Evolutionary conservation across 495 filamentous ascomycete species (phyloP), one percentile per base, ranked within the genome.

Genomic region (Penicillium desertorum): DNA sequence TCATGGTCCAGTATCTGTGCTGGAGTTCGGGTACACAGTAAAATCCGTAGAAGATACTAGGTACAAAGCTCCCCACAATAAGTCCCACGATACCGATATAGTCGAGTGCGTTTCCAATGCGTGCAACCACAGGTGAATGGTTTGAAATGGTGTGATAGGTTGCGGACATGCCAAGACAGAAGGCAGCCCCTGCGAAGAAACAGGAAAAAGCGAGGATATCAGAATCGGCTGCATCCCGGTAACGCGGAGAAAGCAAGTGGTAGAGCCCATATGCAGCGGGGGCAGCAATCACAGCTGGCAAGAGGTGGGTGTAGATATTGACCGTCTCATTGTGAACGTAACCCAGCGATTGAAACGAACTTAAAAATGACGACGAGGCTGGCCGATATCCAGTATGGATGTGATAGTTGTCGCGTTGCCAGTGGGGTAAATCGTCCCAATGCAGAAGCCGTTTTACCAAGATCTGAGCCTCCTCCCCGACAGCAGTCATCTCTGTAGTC

Each of bases 311-410:
- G 73, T 92, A 96, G 66, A 96, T 93, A 71, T 98, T 98, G 58
- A 98, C 88, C n/a, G 83, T 85, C 71, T 98, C 91, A 73, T 96
- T 98, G 76, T 98, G 90, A n/a, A 92, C 61, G 70, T 91, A 90
- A 46, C 78, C 71, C 57, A 91, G 74, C 27, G 85, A 89, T 32
- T 79, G 74, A 44, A 88, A 79, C 46, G 85, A 92, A 32, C 69
- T 76, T 14, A 67, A 66, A 66, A 87, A 86, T 5, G 88, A 92
- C 54, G 77, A 76, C 4, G 87, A 87, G 37, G 81, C 78, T 20
- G 86, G 85, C 19, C 90, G 86, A 66, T 93, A 92, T 54, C 87
- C 86, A 19, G 78, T 80, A 44, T 79, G 76, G 54, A 93, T 89
- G 75, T 85, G 89, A 50, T 86, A 84, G 63, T 92, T 93, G 65